Evolutionary conservation across 2,329 filamentous ascomycete species (phyloP).

Genomic region (Xylaria sp.): DNA sequence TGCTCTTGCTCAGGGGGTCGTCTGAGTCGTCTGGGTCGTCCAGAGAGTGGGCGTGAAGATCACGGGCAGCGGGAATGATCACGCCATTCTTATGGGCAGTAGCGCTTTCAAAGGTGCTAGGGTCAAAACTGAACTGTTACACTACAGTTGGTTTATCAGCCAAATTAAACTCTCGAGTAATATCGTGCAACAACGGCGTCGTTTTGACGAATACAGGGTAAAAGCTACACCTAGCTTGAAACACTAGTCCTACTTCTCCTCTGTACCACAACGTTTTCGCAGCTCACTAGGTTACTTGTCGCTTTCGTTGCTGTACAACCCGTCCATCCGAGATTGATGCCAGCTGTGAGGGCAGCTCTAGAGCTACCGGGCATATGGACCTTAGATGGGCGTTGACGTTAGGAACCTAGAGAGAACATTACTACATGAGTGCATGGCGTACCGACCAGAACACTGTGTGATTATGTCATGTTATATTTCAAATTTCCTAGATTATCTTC

Average conservation of each 20-base stretch:
- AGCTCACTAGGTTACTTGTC: conserved; percentile 33
- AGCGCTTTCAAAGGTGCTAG: conserved; percentile 67
- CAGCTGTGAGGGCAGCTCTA: conserved; percentile 29
- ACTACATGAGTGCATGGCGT: conserved; percentile 17
- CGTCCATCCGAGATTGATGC: conserved; percentile 37
- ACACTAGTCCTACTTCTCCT: conserved; percentile 61
- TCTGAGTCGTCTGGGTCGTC: conserved; percentile 67
- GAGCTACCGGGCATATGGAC: conserved; percentile 37
- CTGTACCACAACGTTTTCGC: background rate
- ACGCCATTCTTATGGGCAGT: conserved; percentile 68
- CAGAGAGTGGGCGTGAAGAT: conserved; percentile 47
- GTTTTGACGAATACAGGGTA: too few relatives aligned
- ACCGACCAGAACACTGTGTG: background rate
- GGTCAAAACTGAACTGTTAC: conserved; percentile 64
- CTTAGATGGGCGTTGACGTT: background rate
- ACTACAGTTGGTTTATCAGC: conserved; percentile 99
- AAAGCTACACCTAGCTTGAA: conserved; percentile 98
- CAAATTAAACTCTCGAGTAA: conserved; percentile 97
- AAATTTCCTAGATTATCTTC: background rate
- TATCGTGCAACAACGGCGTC: too few relatives aligned
- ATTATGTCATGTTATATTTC: background rate
- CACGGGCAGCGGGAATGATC: conserved; percentile 61
- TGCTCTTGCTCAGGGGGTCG: conserved; percentile 94
- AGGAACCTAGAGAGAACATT: background rate
- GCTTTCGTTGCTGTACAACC: conserved; percentile 34